Conservation (phyloP, 2,329 filamentous ascomycete genomes). For the Aspergillus sclerotialis region DNA sequence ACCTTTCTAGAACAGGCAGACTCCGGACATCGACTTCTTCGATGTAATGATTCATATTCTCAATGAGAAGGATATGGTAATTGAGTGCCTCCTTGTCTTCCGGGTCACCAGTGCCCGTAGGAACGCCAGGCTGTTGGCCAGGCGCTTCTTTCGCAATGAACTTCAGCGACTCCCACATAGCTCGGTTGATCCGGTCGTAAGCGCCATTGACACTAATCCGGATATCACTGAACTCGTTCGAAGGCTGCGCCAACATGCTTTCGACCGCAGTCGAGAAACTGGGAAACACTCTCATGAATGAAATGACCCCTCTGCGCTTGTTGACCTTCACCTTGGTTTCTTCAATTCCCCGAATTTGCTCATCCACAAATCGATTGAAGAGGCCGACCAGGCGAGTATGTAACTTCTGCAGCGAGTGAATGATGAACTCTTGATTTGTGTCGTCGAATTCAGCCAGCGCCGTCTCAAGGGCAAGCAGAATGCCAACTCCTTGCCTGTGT, state of each 20-base stretch:
- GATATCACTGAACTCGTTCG: slow-evolving; percentile 57
- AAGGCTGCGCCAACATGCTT: slow-evolving; percentile 61
- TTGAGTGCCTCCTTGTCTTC: slow-evolving; percentile 97
- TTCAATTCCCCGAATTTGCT: slow-evolving; percentile 91
- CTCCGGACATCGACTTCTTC: slow-evolving; percentile 76
- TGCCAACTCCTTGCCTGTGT: slow-evolving; percentile 74
- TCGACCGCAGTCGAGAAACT: slow-evolving; percentile 76
- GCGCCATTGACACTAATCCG: slow-evolving; percentile 75
- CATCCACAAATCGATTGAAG: slow-evolving; percentile 85
- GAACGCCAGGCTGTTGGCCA: slow-evolving; percentile 46
- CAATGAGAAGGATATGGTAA: slow-evolving; percentile 93
- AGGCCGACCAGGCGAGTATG: slow-evolving; percentile 66
- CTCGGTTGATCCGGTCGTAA: slow-evolving; percentile 81
- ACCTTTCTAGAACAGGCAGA: slow-evolving; percentile 71
- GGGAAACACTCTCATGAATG: slow-evolving; percentile 90
- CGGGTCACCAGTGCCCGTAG: slow-evolving; percentile 50
- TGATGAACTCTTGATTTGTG: slow-evolving; percentile 87
- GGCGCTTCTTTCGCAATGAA: slow-evolving; percentile 76
- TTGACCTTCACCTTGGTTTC: slow-evolving; percentile 99
- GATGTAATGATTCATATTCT: slow-evolving; percentile 97
- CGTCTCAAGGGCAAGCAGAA: slow-evolving; percentile 72
- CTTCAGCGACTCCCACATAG: slow-evolving; percentile 95
- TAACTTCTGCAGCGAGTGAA: slow-evolving; percentile 70
- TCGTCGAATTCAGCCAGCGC: slow-evolving; percentile 74
- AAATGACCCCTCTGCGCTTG: slow-evolving; percentile 94